Evolutionary conservation across 139 green algal species (phyloP), one percentile per base, ranked within the genome.

Genomic region (Parachlorella kessleri): DNA sequence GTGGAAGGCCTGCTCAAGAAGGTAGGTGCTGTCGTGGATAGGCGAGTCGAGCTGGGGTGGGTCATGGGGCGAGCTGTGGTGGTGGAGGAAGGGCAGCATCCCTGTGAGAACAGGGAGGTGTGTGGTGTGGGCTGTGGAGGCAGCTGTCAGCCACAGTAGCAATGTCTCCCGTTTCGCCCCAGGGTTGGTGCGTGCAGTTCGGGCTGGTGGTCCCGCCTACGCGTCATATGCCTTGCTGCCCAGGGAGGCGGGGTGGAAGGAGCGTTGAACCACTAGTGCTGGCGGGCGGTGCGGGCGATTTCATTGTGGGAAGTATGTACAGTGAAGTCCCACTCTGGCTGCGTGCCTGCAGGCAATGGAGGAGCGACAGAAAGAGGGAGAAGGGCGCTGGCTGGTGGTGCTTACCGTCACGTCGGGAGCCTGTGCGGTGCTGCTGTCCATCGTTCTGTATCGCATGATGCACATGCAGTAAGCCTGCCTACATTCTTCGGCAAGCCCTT

Each of bases 381-480:
- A 93, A 74, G 79, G 79, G 66, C 82, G 78, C 23, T 96, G 93
- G 93, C 67, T 97, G 4, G 90, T 95, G 71, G 78, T 96, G 84
- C 77, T 94, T 3, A 88, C 83, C 10, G 89, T 92, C 64, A 76
- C 95, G 72, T 75, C 93, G 2, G 80, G 81, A 4, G 64, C 92
- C 26, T 86, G 85, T 0, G 83, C 93, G 1, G 87, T 85, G 38
- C 86, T 98, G 73, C 87, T 98, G 39, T 67, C 83, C 0, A 72
- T 94, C 28, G 88, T 98, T 69, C 88, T 91, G 26, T 91, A 82
- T 10, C 76, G 85, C 36, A 59, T 94, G 30, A 48, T 80, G 32
- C 66, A 80, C 48, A 63, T 85, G 78, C 55, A 69, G 28, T 55
- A 71, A n/a, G n/a, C n/a, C n/a, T n/a, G n/a, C n/a, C n/a, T n/a